Percentiles rank a stretch among this genome's conserved stretches.
phyloP scores from a whole-genome alignment of 345 rosid genomes.

The Lepidium aucheri region DNA sequence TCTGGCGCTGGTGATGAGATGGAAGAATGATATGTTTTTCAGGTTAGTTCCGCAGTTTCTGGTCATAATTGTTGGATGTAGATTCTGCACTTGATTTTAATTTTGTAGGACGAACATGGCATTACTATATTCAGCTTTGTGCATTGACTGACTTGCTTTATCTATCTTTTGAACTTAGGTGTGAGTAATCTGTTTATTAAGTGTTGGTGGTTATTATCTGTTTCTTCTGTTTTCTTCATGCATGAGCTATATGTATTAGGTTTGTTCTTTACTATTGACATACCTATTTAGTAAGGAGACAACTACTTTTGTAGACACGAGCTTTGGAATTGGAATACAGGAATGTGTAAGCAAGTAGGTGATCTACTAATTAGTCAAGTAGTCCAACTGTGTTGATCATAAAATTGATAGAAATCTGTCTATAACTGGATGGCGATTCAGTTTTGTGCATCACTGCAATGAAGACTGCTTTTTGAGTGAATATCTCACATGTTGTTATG shows the following conservation, averaged over 20 bases:
- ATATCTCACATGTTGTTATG: not conserved
- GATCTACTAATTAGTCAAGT: not conserved
- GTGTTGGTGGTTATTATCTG: not conserved
- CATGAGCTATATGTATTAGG: not conserved
- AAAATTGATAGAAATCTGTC: not conserved
- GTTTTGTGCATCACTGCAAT: not conserved
- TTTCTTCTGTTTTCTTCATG: not conserved
- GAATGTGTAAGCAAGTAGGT: not conserved
- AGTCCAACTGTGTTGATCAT: not conserved
- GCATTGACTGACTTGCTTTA: not conserved
- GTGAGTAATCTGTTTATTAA: not conserved
- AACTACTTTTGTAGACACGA: too few relatives aligned
- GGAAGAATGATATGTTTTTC: slow-evolving; percentile 14
- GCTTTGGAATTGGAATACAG: not conserved
- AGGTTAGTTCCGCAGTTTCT: not conserved
- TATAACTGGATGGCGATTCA: not conserved
- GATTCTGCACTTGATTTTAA: not conserved
- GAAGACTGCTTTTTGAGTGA: not conserved
- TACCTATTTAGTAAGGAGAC: too few relatives aligned
- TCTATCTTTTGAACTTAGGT: not conserved
- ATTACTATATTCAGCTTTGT: not conserved
- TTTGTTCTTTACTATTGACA: too few relatives aligned
- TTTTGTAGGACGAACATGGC: not conserved
- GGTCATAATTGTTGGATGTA: not conserved
- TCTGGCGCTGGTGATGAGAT: slow-evolving; percentile 30